Base-by-base conservation (phyloP, 495 filamentous ascomycete species). In the Aspergillus steynii region DNA sequence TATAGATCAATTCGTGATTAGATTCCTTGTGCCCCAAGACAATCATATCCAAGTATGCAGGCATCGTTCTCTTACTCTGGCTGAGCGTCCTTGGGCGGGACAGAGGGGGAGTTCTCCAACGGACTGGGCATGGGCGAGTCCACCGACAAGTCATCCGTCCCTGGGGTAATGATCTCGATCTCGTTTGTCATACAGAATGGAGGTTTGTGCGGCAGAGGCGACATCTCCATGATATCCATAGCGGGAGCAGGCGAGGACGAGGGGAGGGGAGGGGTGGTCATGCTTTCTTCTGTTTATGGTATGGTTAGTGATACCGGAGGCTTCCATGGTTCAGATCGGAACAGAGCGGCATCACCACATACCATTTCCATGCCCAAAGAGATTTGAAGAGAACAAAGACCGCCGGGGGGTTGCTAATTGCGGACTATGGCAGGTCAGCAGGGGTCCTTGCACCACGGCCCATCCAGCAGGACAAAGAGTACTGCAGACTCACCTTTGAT, bases 191-290 rank as follows among this genome's bases (percentile, higher is more conserved):
- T 68, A 42, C 76, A 71, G 67, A 87, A 92, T 9, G 90, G 82
- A 27, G 84, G 81, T 77, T 97, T 99, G 73, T 96, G 94, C 12
- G 93, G 95, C 46, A 98, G 75, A 12, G 95, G 95, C 26, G 93
- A 97, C 76, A 96, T 88, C 65, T 98, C 96, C 93, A 98, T 97
- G 42, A 82, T 78, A 63, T 97, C 93, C 61, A 85, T 79, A n/a
- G 76, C 79, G n/a, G 82, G 78, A 14, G 81, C 83, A 10, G 94
- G 93, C 6, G 95, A 97, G 10, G 94, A 96, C 2, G 87, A 84
- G 47, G 88, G 89, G 20, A 93, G 80, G 10, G 91, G 91, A 52
- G 95, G 93, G 6, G 94, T 97, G 7, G 88, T 95, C 68, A 89
- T 82, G 65, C 82, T 83, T 70, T 91, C 91, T 51, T 72, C 74